phyloP scores from a whole-genome alignment of 805 yeast genomes.

The Kuraishia molischiana region DNA sequence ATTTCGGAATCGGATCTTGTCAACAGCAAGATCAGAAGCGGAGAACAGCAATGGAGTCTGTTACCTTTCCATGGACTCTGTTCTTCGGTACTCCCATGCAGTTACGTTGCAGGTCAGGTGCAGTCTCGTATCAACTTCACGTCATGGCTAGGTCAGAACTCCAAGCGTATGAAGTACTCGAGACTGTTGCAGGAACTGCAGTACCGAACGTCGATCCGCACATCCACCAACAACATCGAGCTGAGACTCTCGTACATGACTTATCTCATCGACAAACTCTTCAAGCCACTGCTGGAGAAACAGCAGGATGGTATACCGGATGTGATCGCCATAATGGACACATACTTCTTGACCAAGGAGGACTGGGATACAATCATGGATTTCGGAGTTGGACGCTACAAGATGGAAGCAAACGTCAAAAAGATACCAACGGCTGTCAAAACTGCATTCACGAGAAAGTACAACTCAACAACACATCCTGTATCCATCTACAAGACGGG shows the following conservation, averaged over 20 bases:
- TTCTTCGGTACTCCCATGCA: constrained; percentile 77
- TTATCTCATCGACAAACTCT: constrained; percentile 42
- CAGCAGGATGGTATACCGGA: constrained; percentile 58
- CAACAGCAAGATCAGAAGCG: constrained; percentile 73
- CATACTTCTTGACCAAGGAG: constrained; percentile 76
- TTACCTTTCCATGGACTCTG: constrained; percentile 85
- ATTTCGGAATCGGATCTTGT: constrained; percentile 81
- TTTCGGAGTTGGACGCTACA: constrained; percentile 57
- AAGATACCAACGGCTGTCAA: constrained; percentile 71
- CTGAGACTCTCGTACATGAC: constrained; percentile 74
- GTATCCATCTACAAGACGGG: constrained; percentile 75
- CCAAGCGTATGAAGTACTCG: constrained; percentile 68
- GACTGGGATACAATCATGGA: constrained; percentile 90
- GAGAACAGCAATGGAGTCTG: constrained; percentile 91
- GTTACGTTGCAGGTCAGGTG: constrained; percentile 62
- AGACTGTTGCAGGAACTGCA: constrained; percentile 81
- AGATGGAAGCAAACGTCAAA: constrained; percentile 36
- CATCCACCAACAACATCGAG: constrained; percentile 67
- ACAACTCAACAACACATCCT: constrained; percentile 73
- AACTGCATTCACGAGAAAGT: constrained; percentile 77
- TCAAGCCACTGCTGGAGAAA: constrained; percentile 43
- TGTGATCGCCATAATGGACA: constrained; percentile 69
- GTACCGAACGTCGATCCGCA: constrained; percentile 73
- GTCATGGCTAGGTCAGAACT: constrained; percentile 83
- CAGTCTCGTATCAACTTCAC: constrained; percentile 70